These are phyloP conservation scores for barley (Hordeum vulgare) DNA, from an alignment of 176 grass and related monocot species.

Conservation along the genomic window MorexV3_pseudomolecules_assembly NC_058519.1:612202069-612202568, in stretches of 20 bases:
- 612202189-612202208: background rate
- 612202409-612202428: background rate
- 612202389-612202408: background rate
- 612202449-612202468: background rate
- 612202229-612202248: conserved; percentile 32
- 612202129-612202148: conserved; percentile 22
- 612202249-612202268: conserved; percentile 22
- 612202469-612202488: background rate
- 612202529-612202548: background rate
- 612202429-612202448: background rate
- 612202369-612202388: background rate
- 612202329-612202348: background rate
- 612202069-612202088: conserved; percentile 3
- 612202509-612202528: background rate
- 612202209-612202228: conserved; percentile 11
- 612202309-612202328: conserved; percentile 23
- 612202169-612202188: conserved; percentile 35
- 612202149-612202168: conserved; percentile 56
- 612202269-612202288: conserved; percentile 7
- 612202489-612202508: background rate
- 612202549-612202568: background rate
- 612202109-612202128: conserved; percentile 27
- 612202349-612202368: background rate
- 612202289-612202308: conserved; percentile 39
- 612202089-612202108: conserved; percentile 41